Percentiles rank a stretch among this genome's conserved stretches.
These are phyloP conservation scores for Brettanomyces sp. DNA, from an alignment of 805 yeast genomes.

Conservation along the genomic window DNA sequence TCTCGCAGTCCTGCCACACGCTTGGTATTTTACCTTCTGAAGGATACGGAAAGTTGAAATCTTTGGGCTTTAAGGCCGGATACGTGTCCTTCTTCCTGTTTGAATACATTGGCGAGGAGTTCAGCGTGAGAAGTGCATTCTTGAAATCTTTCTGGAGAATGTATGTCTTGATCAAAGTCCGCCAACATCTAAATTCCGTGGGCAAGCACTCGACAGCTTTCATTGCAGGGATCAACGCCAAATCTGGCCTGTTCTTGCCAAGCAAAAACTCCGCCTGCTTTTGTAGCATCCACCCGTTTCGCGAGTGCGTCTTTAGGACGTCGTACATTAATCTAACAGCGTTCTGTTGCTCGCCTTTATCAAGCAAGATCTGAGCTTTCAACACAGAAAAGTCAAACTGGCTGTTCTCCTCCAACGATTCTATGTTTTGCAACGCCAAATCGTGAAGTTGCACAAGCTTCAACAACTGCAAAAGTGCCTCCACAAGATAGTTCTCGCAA, in stretches of 20 bases:
- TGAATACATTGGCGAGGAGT: slow-evolving; percentile 65
- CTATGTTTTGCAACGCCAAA: slow-evolving; percentile 31
- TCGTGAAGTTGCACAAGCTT: slow-evolving; percentile 30
- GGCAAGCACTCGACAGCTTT: slow-evolving; percentile 63
- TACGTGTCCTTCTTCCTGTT: slow-evolving; percentile 36
- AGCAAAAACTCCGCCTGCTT: slow-evolving; percentile 60
- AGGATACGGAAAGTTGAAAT: slow-evolving; percentile 41
- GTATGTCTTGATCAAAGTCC: slow-evolving; percentile 49
- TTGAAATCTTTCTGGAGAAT: slow-evolving; percentile 44
- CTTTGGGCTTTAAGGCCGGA: slow-evolving; percentile 33
- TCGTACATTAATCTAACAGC: slow-evolving; percentile 37
- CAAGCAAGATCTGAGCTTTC: slow-evolving; percentile 31
- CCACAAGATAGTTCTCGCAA: slow-evolving; percentile 44
- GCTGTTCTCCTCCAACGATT: slow-evolving; percentile 10
- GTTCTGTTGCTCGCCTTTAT: slow-evolving; percentile 34
- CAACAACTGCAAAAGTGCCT: slow-evolving; percentile 35
- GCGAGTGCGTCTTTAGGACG: slow-evolving; percentile 32
- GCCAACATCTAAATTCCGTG: slow-evolving; percentile 70
- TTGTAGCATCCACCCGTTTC: slow-evolving; percentile 47
- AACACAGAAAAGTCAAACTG: slow-evolving; percentile 23
- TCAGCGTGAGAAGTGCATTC: slow-evolving; percentile 57
- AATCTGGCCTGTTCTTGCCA: slow-evolving; percentile 38
- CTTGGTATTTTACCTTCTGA: slow-evolving; percentile 40
- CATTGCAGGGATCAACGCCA: slow-evolving; percentile 52
- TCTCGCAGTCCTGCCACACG: slow-evolving; percentile 35